phyloP scores from a whole-genome alignment of 768 basidiomycete genomes.

The Mycena sanguinolenta region DNA sequence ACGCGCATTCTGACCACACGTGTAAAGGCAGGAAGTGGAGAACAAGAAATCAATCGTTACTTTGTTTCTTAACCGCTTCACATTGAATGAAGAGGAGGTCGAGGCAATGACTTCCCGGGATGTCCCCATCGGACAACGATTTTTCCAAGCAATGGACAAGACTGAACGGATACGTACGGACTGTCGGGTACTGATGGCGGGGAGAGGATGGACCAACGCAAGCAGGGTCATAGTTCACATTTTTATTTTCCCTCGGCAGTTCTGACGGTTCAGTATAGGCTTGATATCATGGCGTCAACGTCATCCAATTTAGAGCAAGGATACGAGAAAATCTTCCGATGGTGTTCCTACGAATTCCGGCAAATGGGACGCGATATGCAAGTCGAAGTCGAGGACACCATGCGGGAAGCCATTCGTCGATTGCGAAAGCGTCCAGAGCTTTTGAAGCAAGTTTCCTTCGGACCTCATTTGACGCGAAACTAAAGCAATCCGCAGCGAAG shows the following conservation, averaged over 20 bases:
- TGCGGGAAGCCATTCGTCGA: conserved; percentile 81
- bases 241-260: background rate
- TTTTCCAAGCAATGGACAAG: conserved; percentile 92
- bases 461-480: background rate
- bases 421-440: conserved; percentile 85
- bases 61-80: conserved; percentile 89
- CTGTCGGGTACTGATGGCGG: conserved; percentile 88
- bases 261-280: conserved; percentile 54
- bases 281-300: conserved; percentile 91
- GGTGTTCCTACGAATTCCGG: conserved; percentile 88
- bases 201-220: conserved; percentile 84
- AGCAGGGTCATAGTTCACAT: conserved; percentile 68
- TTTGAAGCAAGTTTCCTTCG: conserved; percentile 65
- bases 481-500: conserved; percentile 61
- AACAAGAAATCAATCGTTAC: conserved; percentile 80
- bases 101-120: conserved; percentile 84
- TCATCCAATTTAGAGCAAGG: conserved; percentile 88
- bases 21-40: conserved; percentile 77
- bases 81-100: conserved; percentile 79
- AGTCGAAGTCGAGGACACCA: conserved; percentile 72
- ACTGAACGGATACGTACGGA: conserved; percentile 86
- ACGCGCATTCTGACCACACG: background rate
- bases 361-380: conserved; percentile 81
- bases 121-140: conserved; percentile 75
- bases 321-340: conserved; percentile 90